Percentiles rank a stretch among this genome's conserved stretches.
Evolutionary conservation across 352 stramenopile genomes (phyloP).

Genomic region (Ophiocytium majus): DNA sequence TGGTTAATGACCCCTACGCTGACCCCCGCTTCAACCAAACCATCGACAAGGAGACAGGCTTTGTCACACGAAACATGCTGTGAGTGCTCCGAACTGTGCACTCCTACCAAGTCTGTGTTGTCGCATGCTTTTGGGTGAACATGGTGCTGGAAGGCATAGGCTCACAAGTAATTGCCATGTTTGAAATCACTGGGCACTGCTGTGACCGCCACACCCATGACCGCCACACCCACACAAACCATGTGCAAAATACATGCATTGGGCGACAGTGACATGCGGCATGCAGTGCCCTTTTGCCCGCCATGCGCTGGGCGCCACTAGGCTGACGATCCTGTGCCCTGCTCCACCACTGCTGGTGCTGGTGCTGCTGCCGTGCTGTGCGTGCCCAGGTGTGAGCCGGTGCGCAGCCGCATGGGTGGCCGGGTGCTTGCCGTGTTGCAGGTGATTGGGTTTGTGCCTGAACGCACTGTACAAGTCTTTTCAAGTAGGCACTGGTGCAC

Average conservation of each 20-base stretch:
- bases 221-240: too few species aligned
- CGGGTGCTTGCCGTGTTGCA: slow-evolving; percentile 39
- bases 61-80: slow-evolving; percentile 51
- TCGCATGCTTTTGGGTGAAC: not conserved
- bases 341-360: too few species aligned
- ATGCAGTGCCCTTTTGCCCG: too few species aligned
- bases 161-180: not conserved
- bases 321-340: too few species aligned
- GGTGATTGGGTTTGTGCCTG: not conserved
- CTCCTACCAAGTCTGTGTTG: not conserved
- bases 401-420: slow-evolving; percentile 28
- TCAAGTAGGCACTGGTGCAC: not conserved
- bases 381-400: not conserved
- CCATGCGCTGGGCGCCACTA: too few species aligned
- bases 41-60: slow-evolving; percentile 48
- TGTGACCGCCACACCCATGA: not conserved
- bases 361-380: not conserved
- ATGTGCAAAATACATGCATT: too few species aligned
- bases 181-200: not conserved
- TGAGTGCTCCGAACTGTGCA: slow-evolving; percentile 35
- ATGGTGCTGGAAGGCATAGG: not conserved
- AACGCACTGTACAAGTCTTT: not conserved
- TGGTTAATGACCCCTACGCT: slow-evolving; percentile 51
- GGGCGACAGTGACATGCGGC: too few species aligned
- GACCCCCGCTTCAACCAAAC: slow-evolving; percentile 44